Conservation (phyloP, 345 rosid genomes). For the Eucalyptus cloeziana region DNA sequence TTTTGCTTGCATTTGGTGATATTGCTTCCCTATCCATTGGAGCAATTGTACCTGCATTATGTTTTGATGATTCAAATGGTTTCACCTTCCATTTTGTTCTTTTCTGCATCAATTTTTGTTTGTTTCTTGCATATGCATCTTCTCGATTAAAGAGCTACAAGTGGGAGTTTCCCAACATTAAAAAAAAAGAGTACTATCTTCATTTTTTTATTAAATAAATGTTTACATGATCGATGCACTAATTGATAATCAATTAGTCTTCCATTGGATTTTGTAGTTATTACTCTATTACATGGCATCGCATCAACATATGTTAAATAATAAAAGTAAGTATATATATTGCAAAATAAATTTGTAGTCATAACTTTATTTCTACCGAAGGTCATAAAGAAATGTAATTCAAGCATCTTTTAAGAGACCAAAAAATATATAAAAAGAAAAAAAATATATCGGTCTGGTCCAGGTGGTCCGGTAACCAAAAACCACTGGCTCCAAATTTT, state of each 20-base stretch:
- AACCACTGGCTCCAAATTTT: too few species aligned
- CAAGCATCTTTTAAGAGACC: too few species aligned
- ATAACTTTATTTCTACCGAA: too few species aligned
- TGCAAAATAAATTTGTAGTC: too few species aligned
- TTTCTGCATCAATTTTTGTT: not conserved
- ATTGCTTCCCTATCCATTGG: not conserved
- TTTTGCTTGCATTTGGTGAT: not conserved
- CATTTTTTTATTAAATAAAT: not conserved
- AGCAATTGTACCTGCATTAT: not conserved
- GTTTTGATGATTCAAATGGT: not conserved
- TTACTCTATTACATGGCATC: not conserved
- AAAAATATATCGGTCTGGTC: too few species aligned
- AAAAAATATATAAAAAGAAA: too few species aligned
- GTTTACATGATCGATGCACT: not conserved
- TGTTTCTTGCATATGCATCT: not conserved
- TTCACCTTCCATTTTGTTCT: not conserved
- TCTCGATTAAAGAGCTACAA: not conserved
- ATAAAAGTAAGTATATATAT: too few species aligned
- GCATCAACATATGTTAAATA: not conserved
- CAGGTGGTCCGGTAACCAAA: rapidly evolving
- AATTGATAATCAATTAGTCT: not conserved
- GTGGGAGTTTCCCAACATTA: not conserved
- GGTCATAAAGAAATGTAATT: too few species aligned
- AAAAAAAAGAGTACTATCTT: not conserved
- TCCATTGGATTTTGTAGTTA: not conserved